Evolutionary conservation across 202 grass and related monocot genomes (phyloP), one percentile per base, ranked within the genome.

Genomic region (Alloteropsis angusta): DNA sequence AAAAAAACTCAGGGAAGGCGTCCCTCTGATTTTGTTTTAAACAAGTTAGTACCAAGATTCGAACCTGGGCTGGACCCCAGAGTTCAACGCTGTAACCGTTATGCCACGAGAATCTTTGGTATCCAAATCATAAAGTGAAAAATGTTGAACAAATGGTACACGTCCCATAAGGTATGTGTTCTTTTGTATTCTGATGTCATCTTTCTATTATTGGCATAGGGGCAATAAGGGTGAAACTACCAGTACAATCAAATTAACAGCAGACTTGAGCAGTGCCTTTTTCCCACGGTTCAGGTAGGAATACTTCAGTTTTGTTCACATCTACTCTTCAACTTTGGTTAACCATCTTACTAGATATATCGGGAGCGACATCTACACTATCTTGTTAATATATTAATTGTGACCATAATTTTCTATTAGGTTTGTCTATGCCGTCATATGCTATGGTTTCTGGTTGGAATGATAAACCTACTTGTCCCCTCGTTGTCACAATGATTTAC

Each of bases 241-340:
- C 82, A 28, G 60, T 88, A 79, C 60, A 25, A 53, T 80, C 75
- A 91, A 88, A 79, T 88, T 97, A 69, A 94, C 91, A 76, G 18
- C 28, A 80, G 83, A 77, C 2, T 79, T 94, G 85, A 92, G 78
- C 77, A 97, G 94, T 81, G 91, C 89, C 48, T 94, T 92, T 82
- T 97, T 92, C 82, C 94, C 94, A 6, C 15, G 76, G 52, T 97
- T 97, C 84, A 97, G 91, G 94, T 97, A 88, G 44, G 34, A 82
- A 19, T 42, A 61, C 32, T 78, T 41, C 38, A 28, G 2, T 5
- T 10, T 60, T 23, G 26, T 65, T 74, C 57, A 64, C 5, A 53
- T 30, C 2, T 15, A 9, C 82, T 44, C 13, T 76, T 81, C 19
- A 46, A n/a, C 37, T 75, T 56, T 54, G 8, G 19, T 42, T 50